Base-by-base conservation (phyloP, 225 moss, liverwort and hornwort species). In the Sphagnum tenellum region DNA sequence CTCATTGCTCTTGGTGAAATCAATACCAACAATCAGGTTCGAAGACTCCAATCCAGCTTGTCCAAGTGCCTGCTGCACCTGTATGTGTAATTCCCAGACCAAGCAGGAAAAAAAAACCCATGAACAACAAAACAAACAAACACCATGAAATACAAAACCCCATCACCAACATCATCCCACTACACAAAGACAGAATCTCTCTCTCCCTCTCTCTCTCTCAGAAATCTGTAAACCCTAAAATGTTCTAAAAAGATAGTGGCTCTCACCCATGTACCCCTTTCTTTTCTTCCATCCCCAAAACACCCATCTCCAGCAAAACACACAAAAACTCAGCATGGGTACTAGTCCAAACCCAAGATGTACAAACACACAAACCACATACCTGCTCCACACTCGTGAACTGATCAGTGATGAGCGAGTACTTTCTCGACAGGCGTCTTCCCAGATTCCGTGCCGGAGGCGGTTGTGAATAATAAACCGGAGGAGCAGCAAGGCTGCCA, bases 1-100 rank as follows among this genome's bases (percentile, higher is more conserved):
- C 51, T 87, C 83, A 52, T 87, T 87, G 69, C 87, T 87, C 65
- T 83, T 83, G 14, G 87, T 87, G 59, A 81, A 87, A 60, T 87
- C 87, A 64, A 87, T 75, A 11, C 87, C 87, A 46, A 87, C 69
- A 14, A 87, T 83, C 4, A 87, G 75, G 62, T 87, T 87, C 8
- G 87, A 87, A 12, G 87, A 87, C 69, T 87, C 83, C 12, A 87
- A 70, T 55, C 87, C 87, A 46, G 87, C 80, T 29, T 66, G 57
- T 13, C 72, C 47, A 46, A 87, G 66, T 8, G 83, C 80, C 55
- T 51, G 53, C 73, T 76, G 78, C 9, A 86, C 83, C 83, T 83
- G 74, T 12, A 73, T 8, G 7, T 29, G 47, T n/a, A 67, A 9
- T 51, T 7, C n/a, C 8, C 62, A 63, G 9, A n/a, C 51, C 55